A percentile compares a stretch with the other conserved stretches of the same genome.
These are phyloP conservation scores for Tuber magnatum DNA, from an alignment of 495 filamentous ascomycete genomes.

Conservation along the genomic window DNA sequence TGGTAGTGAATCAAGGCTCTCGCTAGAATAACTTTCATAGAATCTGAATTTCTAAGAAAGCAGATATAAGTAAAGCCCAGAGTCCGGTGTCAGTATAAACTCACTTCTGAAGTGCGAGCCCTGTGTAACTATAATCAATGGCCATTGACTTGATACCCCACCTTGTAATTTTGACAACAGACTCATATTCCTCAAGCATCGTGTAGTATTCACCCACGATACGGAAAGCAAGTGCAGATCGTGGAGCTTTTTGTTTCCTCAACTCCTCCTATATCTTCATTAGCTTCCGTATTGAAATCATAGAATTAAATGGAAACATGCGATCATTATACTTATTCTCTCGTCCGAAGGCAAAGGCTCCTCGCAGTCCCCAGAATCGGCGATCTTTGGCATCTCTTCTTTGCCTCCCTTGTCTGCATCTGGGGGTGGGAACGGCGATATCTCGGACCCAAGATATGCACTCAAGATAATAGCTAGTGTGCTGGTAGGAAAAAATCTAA, in stretches of 20 bases:
- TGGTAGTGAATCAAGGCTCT: slow-evolving; percentile 82
- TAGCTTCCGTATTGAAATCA: background rate
- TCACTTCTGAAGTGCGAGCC: slow-evolving; percentile 55
- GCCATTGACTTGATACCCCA: slow-evolving; percentile 57
- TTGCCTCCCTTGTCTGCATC: slow-evolving; percentile 42
- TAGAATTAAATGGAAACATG: slow-evolving; percentile 3
- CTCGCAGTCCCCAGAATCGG: slow-evolving; percentile 43
- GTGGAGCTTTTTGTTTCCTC: slow-evolving; percentile 48
- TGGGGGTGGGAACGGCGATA: slow-evolving; percentile 68
- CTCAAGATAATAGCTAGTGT: slow-evolving; percentile 73
- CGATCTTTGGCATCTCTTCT: slow-evolving; percentile 41
- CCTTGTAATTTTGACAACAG: slow-evolving; percentile 66
- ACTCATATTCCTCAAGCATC: slow-evolving; percentile 78
- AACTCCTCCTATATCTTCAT: slow-evolving; percentile 56
- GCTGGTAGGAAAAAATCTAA: slow-evolving; percentile 72
- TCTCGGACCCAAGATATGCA: slow-evolving; percentile 70
- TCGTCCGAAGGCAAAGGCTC: slow-evolving; percentile 38
- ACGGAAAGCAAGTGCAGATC: slow-evolving; percentile 74
- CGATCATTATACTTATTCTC: slow-evolving; percentile 35
- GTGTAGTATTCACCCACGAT: slow-evolving; percentile 80
- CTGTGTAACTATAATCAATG: slow-evolving; percentile 57
- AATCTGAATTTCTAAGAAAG: slow-evolving; percentile 52
- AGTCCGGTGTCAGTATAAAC: slow-evolving; percentile 2
- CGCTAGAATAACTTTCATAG: slow-evolving; percentile 66
- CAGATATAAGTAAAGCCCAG: background rate